Evolutionary conservation across 2,329 filamentous ascomycete genomes (phyloP).

Genomic region (Onygenales sp.): DNA sequence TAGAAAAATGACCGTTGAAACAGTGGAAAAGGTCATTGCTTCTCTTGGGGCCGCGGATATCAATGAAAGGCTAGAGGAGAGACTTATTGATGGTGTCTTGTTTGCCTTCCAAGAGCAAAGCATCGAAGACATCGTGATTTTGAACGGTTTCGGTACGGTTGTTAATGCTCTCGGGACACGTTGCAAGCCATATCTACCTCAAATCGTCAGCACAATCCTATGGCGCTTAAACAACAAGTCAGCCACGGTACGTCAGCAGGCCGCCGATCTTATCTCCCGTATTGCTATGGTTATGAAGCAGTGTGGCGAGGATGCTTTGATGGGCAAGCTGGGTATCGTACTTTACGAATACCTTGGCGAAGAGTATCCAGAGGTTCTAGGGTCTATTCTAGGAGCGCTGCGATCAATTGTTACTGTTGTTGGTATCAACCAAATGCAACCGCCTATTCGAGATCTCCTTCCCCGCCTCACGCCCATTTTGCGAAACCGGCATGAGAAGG

Average conservation of each 20-base stretch:
- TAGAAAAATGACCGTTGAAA: constrained; percentile 98
- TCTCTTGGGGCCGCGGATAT: constrained; percentile 91
- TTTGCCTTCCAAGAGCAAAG: constrained; percentile 97
- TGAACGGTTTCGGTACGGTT: constrained; percentile 96
- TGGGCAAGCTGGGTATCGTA: constrained; percentile 89
- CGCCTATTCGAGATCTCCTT: constrained; percentile 90
- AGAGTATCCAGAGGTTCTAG: constrained; percentile 95
- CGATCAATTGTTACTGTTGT: constrained; percentile 96
- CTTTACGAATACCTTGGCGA: constrained; percentile 97
- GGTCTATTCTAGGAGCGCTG: constrained; percentile 88
- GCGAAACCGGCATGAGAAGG: constrained; percentile 96
- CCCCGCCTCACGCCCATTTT: constrained; percentile 95
- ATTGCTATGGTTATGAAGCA: constrained; percentile 99
- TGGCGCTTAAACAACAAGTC: constrained; percentile 98
- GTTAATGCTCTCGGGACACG: constrained; percentile 89
- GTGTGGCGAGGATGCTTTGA: constrained; percentile 88
- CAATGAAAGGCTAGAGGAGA: constrained; percentile 81
- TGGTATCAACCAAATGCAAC: constrained; percentile 96
- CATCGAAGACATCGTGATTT: constrained; percentile 88
- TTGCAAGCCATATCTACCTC: constrained; percentile 92
- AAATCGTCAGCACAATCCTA: constrained; percentile 93
- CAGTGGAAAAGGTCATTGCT: constrained; percentile 90
- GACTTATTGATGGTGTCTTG: constrained; percentile 88
- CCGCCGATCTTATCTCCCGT: constrained; percentile 89
- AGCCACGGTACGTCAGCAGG: constrained; percentile 90